Base-by-base conservation (phyloP, 1,284 basidiomycete species). In the Gastroboletus turbinatus region DNA sequence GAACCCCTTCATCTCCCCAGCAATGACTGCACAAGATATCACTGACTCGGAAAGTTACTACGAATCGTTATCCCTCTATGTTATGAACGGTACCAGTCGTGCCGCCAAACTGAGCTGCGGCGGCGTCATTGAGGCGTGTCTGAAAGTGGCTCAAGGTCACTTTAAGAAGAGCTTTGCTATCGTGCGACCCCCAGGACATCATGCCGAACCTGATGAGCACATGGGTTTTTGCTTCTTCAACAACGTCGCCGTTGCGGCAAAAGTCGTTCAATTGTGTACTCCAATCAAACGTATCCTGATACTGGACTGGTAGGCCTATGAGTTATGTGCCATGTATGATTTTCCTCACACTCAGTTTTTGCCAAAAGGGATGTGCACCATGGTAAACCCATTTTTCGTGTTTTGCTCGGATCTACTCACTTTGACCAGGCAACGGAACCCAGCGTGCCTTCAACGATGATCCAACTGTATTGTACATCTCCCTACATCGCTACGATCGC, bases 141-240 rank as follows among this genome's bases (percentile, higher is more conserved):
- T 94, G 17, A 88, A 93, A 1, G 96, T 99, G 27, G 94, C 93
- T 38, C 82, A 85, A 27, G 86, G 88, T 5, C 80, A 87, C 61
- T 80, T 98, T 35, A 82, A 88, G 63, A 98, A 96, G 69, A 83
- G 92, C 0, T 92, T 99, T 67, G 97, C 97, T 1, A 94, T 99
- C 62, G 94, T 99, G 35, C 84, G 97, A 25, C 97, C 97, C 11
- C 97, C 97, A 0, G 97, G 97, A 0, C 97, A 99, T 71, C 97
- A 99, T 67, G 96, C 97, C 19, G 97, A 99, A 73, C 97, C 97
- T 2, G 90, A 96, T 61, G 91, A 95, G 69, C 92, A 94, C 67
- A 98, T 98, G 92, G 97, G 97, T 1, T 99, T 99, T 74, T 99
- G 97, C 74, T 96, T 99, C 77, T 98, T 94, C 78, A 99, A 99